Evolutionary conservation across 768 basidiomycete genomes (phyloP).

Genomic region (Lanmaoa rubissima): DNA sequence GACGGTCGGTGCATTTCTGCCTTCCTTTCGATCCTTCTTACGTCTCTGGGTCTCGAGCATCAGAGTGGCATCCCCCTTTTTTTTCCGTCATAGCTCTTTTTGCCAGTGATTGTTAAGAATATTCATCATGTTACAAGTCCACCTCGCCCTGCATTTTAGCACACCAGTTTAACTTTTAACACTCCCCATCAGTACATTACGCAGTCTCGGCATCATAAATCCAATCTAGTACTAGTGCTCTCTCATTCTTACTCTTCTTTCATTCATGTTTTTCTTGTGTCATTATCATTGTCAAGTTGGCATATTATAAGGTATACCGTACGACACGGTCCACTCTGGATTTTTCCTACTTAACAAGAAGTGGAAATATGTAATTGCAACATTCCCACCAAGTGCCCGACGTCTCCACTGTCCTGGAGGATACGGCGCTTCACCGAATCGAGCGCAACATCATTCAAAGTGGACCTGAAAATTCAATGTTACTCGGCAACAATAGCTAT

Average conservation of each 20-base stretch:
- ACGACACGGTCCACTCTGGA: constrained; percentile 13
- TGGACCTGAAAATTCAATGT: neutral
- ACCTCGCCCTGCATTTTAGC: constrained; percentile 20
- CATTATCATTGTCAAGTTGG: constrained; percentile 13
- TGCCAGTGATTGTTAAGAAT: constrained; percentile 16
- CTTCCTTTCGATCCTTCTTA: neutral
- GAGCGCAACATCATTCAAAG: neutral
- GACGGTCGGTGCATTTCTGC: constrained; percentile 12
- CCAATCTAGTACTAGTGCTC: constrained; percentile 25
- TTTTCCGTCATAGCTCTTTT: neutral
- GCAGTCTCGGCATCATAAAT: constrained; percentile 26
- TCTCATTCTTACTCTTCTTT: neutral
- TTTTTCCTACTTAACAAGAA: constrained; percentile 6
- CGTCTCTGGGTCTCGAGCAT: neutral
- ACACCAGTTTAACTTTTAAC: constrained; percentile 9
- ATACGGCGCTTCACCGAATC: neutral
- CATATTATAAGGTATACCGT: constrained; percentile 5
- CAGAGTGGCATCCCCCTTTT: neutral
- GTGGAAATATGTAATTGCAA: constrained; percentile 4
- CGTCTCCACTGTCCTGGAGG: neutral
- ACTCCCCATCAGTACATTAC: constrained; percentile 24
- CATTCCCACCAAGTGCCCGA: neutral
- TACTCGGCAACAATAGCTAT: too few species aligned
- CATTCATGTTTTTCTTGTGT: constrained; percentile 1
- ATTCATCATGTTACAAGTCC: constrained; percentile 11